A percentile compares a stretch with the other conserved stretches of the same genome.
phyloP scores from a whole-genome alignment of 2,329 filamentous ascomycete species.

The Fusarium abutilonis region DNA sequence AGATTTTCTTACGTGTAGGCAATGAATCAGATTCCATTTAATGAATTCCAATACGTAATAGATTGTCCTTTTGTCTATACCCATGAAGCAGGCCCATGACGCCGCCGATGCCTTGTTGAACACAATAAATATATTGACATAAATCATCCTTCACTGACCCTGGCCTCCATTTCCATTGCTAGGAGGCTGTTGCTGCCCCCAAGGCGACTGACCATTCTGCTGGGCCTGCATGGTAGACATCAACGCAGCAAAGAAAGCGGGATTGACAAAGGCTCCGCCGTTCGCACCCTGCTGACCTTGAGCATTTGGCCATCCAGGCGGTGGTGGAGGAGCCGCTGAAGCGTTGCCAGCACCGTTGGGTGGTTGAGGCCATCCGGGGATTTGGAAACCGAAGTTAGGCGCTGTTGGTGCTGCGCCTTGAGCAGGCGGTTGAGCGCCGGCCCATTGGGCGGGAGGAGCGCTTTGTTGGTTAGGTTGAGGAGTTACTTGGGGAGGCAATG shows the following conservation, averaged over 20 bases:
- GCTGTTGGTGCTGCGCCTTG: slow-evolving; percentile 39
- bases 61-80: slow-evolving; percentile 37
- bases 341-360: slow-evolving; percentile 44
- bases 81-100: slow-evolving; percentile 19
- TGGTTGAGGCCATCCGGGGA: slow-evolving; percentile 55
- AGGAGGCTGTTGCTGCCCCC: slow-evolving; percentile 47
- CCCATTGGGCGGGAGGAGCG: slow-evolving; percentile 29
- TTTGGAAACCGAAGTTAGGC: slow-evolving; percentile 56
- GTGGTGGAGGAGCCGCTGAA: slow-evolving; percentile 55
- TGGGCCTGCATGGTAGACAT: slow-evolving; percentile 56
- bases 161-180: slow-evolving; percentile 40
- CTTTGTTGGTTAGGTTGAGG: slow-evolving; percentile 50
- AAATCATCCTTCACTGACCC: slow-evolving; percentile 34
- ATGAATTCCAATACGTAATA: slow-evolving; percentile 13
- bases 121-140: background rate
- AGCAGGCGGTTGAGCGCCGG: slow-evolving; percentile 23
- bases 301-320: slow-evolving; percentile 49
- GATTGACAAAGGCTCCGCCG: slow-evolving; percentile 63
- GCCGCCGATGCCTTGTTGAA: slow-evolving; percentile 28
- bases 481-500: slow-evolving; percentile 50
- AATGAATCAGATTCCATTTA: slow-evolving; percentile 7
- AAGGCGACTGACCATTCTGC: slow-evolving; percentile 47
- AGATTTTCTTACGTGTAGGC: background rate
- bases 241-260: slow-evolving; percentile 64
- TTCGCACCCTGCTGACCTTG: slow-evolving; percentile 48